Base-by-base conservation (phyloP, 306 rosid genomes). In the Vigna nakashimae region DNA sequence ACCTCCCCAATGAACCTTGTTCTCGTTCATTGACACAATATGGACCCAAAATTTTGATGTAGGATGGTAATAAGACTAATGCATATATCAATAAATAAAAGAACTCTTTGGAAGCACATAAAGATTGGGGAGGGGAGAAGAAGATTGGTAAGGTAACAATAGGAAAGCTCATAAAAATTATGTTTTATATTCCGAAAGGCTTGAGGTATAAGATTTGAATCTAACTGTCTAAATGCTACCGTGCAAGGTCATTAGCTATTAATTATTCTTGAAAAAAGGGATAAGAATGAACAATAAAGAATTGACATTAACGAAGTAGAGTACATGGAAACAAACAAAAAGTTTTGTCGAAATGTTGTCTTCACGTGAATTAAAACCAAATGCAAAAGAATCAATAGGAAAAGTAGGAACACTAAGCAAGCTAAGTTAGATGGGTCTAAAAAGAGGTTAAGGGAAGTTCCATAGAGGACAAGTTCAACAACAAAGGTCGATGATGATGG, bases 21-120 rank as follows among this genome's bases (percentile, higher is more conserved):
- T 81, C 74, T 56, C 72, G 65, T 87, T 90, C 97, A 90, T 92
- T 84, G 87, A 74, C 79, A 78, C 45, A 48, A 32, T 55, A 58
- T 56, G 48, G 60, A 17, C 55, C 38, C 73, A 38, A 80, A 52
- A 20, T 45, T 34, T 32, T 65, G 73, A 69, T 42, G 48, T 50
- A 36, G 34, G 45, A 50, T 11, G 70, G 52, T 43, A 59, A 32
- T 36, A 2, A 69, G 22, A 15, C 20, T 28, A 60, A 52, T n/a
- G 58, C 49, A 60, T 71, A 11, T 30, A 36, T 80, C 55, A 63
- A 49, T 58, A 73, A 2, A 30, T n/a, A 71, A 34, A 49, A 77
- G 50, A 60, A 60, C 22, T 48, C 63, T 52, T 22, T 75, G 62
- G 59, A 62, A 72, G 14, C 58, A 72, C 56, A 56, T 18, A 13